These are phyloP conservation scores for Sophora flavescens DNA, from an alignment of 306 rosid species.

Conservation along the genomic window DNA sequence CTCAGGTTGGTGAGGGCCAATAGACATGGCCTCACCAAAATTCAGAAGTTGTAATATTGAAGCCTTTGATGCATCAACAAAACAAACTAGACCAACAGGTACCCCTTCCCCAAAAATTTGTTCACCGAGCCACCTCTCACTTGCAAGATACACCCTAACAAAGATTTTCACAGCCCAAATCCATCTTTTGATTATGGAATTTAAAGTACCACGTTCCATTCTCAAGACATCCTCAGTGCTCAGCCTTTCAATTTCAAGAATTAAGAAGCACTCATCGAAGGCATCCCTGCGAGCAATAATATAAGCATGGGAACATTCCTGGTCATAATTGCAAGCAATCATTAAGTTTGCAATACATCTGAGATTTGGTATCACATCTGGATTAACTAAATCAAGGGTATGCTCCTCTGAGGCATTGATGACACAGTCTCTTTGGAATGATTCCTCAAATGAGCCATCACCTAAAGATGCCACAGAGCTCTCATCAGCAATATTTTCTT, in stretches of 20 bases:
- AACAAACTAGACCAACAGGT: constrained; percentile 58
- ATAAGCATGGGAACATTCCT: constrained; percentile 80
- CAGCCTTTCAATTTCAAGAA: constrained; percentile 82
- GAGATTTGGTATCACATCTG: constrained; percentile 69
- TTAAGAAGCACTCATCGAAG: constrained; percentile 72
- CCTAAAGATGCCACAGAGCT: constrained; percentile 74
- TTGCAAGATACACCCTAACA: constrained; percentile 80
- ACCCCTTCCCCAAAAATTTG: constrained; percentile 78
- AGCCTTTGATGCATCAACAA: constrained; percentile 83
- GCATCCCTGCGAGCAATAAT: constrained; percentile 73
- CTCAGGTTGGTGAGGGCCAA: constrained; percentile 92
- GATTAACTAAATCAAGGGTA: constrained; percentile 68
- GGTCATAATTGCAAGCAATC: constrained; percentile 73
- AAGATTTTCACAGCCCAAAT: constrained; percentile 83
- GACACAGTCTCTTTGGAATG: constrained; percentile 64
- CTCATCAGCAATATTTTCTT: constrained; percentile 69
- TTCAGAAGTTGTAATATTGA: constrained; percentile 86
- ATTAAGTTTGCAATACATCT: constrained; percentile 70
- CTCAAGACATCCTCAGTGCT: constrained; percentile 86
- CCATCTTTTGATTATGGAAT: constrained; percentile 86
- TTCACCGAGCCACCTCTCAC: constrained; percentile 81
- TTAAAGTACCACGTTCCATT: constrained; percentile 75
- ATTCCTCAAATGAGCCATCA: constrained; percentile 72
- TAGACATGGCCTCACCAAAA: constrained; percentile 88
- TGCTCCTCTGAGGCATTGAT: constrained; percentile 69